These are phyloP conservation scores for Phytophthora boehmeriae DNA, from an alignment of 352 stramenopile species.

Conservation along the genomic window DNA sequence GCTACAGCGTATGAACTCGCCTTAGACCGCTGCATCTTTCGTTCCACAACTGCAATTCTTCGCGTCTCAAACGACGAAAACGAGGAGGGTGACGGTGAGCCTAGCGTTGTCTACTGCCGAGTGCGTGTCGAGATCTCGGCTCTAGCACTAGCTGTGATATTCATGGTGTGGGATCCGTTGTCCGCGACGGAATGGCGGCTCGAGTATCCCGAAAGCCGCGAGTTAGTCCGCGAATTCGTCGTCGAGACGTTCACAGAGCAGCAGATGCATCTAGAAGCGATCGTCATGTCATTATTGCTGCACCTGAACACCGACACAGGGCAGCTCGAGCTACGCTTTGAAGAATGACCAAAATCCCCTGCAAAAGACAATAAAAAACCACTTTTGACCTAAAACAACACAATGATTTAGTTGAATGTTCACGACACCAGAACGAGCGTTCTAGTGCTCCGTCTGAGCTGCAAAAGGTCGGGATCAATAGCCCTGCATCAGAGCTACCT, in stretches of 20 bases:
- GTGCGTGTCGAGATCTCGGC: constrained; percentile 40
- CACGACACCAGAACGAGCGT: neutral
- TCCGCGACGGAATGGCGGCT: constrained; percentile 32
- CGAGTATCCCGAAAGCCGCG: constrained; percentile 52
- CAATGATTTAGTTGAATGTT: neutral
- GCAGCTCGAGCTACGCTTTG: constrained; percentile 50
- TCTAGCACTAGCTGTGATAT: constrained; percentile 29
- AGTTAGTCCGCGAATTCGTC: constrained; percentile 60
- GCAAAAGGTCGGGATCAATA: too few species aligned
- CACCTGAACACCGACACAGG: constrained; percentile 30
- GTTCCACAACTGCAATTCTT: constrained; percentile 40
- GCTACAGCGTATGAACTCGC: constrained; percentile 10
- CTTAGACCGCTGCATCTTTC: constrained; percentile 57
- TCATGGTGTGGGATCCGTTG: constrained; percentile 48
- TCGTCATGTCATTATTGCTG: constrained; percentile 56
- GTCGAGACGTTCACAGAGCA: constrained; percentile 60
- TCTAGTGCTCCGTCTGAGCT: neutral
- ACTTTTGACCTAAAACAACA: neutral
- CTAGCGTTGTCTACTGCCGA: constrained; percentile 44
- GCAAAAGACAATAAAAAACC: neutral
- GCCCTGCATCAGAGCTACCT: constrained; percentile 4
- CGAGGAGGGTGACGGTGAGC: constrained; percentile 12
- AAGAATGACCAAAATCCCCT: constrained; percentile 39
- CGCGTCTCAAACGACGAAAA: constrained; percentile 34
- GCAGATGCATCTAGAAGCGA: constrained; percentile 66